phyloP scores from a whole-genome alignment of 495 filamentous ascomycete genomes.

The Aspergillus panamensis region DNA sequence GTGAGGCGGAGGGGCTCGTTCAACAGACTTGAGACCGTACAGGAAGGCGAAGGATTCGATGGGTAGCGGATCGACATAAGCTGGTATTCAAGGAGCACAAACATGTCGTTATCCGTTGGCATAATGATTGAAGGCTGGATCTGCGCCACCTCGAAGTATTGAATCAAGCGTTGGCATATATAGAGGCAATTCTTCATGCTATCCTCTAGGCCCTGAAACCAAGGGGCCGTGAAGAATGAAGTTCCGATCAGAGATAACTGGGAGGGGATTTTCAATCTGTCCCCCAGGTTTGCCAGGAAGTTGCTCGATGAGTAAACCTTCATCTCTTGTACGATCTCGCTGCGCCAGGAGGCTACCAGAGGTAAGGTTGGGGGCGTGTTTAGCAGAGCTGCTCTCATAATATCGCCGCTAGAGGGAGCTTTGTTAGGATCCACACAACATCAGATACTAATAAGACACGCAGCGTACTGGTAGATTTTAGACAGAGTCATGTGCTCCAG shows the following conservation, averaged over 20 bases:
- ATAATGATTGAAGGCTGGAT: not conserved
- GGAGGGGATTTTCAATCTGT: not conserved
- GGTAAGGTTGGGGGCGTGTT: not conserved
- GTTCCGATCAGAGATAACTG: not conserved
- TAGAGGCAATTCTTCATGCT: not conserved
- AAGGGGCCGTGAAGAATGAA: not conserved
- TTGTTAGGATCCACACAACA: not conserved
- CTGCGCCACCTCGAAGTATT: not conserved
- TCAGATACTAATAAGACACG: not conserved
- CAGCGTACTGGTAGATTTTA: constrained; percentile 4
- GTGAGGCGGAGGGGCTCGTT: constrained; percentile 3
- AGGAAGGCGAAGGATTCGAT: not conserved
- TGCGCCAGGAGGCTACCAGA: not conserved
- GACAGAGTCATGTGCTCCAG: constrained; percentile 6
- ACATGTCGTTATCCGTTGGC: constrained; percentile 4
- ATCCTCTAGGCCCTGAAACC: not conserved
- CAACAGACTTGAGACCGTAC: not conserved
- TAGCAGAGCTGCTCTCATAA: not conserved
- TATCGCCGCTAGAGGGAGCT: not conserved
- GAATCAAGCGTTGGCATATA: not conserved
- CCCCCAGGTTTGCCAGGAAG: not conserved
- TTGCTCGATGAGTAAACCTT: not conserved
- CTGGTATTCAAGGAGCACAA: constrained; percentile 3
- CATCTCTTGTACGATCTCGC: constrained; percentile 3
- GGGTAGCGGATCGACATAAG: not conserved